Conservation (phyloP, 2,329 filamentous ascomycete genomes). For the Pyrenochaeta sp. region DNA sequence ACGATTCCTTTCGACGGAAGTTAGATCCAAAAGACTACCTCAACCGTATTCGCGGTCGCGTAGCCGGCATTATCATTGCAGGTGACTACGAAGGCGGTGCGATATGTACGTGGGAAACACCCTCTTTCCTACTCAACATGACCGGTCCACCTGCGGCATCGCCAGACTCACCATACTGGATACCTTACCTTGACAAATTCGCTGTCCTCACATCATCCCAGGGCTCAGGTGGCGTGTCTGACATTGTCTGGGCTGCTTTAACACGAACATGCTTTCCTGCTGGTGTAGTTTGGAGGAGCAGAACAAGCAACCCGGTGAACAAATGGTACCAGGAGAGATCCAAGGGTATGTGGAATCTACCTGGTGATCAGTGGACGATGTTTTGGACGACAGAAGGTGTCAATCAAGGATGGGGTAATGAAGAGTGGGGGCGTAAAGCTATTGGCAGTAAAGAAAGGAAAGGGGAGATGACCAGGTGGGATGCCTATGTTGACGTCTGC, state of each 20-base stretch:
- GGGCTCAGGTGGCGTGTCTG: conserved; percentile 89
- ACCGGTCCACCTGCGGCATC: background rate
- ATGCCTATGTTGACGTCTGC: conserved; percentile 61
- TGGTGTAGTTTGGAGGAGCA: conserved; percentile 91
- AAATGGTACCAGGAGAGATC: conserved; percentile 99
- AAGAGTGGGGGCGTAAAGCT: conserved; percentile 44
- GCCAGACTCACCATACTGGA: conserved; percentile 62
- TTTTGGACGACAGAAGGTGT: conserved; percentile 88
- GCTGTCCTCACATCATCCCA: conserved; percentile 89
- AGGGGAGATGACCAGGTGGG: conserved; percentile 53
- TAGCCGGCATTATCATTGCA: conserved; percentile 92
- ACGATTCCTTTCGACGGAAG: conserved; percentile 89
- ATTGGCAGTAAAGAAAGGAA: conserved; percentile 55
- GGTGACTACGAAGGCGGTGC: conserved; percentile 97
- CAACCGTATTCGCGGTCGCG: conserved; percentile 76
- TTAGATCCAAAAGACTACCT: conserved; percentile 87
- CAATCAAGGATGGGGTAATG: conserved; percentile 60
- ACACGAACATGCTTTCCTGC: conserved; percentile 85
- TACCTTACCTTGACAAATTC: conserved; percentile 98
- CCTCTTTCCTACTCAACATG: conserved; percentile 60
- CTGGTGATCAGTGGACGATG: conserved; percentile 92
- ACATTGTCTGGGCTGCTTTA: conserved; percentile 97
- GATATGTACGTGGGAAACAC: conserved; percentile 91
- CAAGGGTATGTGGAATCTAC: conserved; percentile 81
- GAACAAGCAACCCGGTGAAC: conserved; percentile 93